A percentile compares a stretch with the other conserved stretches of the same genome.
Evolutionary conservation across 2,329 filamentous ascomycete species (phyloP).

Genomic region (Anisogramma anomala): DNA sequence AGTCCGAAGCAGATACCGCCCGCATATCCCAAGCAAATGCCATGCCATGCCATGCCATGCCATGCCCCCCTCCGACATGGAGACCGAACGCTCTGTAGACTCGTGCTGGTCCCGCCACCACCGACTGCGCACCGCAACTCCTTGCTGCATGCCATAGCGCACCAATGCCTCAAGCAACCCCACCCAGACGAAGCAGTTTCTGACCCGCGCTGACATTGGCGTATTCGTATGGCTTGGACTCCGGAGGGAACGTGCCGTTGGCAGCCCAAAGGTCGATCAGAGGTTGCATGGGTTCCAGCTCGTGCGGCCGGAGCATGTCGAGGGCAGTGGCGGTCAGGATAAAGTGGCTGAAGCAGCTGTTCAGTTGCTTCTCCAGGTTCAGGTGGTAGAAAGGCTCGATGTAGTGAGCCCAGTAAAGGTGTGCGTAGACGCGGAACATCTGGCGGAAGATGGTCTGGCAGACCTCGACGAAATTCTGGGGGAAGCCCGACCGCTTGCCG

Average conservation of each 20-base stretch:
- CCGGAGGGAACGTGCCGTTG: conserved; percentile 75
- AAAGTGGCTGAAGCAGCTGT: conserved; percentile 82
- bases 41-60: neutral
- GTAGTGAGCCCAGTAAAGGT: conserved; percentile 96
- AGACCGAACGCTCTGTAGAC: neutral
- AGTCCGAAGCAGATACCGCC: conserved; percentile 6
- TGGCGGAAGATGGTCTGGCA: conserved; percentile 93
- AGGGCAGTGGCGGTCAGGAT: conserved; percentile 69
- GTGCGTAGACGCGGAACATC: conserved; percentile 97
- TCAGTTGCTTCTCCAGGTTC: conserved; percentile 68
- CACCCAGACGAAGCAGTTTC: conserved; percentile 39
- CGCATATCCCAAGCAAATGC: neutral
- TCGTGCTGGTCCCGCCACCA: too few species aligned
- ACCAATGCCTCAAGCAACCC: neutral
- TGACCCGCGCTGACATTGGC: conserved; percentile 51
- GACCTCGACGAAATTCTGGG: conserved; percentile 75
- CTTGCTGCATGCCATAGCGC: neutral
- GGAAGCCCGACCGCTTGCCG: conserved; percentile 87
- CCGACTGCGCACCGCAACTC: conserved; percentile 1
- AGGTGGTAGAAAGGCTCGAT: conserved; percentile 73
- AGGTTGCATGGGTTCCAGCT: conserved; percentile 92
- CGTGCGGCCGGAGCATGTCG: conserved; percentile 75
- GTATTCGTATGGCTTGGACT: conserved; percentile 56
- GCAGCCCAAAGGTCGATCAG: conserved; percentile 85
- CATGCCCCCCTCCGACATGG: neutral